These are phyloP conservation scores for Tetrapisispora phaffii DNA, from an alignment of 805 yeast species.

Conservation along the genomic window DNA sequence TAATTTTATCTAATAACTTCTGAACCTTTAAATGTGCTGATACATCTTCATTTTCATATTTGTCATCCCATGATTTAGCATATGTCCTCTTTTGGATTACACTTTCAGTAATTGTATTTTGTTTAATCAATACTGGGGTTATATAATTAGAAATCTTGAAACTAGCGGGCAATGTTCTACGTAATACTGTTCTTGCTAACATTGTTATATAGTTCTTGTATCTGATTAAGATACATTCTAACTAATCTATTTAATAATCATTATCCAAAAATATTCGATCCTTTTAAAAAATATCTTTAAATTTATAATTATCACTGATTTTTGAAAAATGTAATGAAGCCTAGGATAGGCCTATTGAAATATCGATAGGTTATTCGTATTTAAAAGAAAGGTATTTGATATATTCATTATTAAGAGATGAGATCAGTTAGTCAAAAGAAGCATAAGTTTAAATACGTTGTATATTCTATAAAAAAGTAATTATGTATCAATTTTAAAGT, in stretches of 20 bases:
- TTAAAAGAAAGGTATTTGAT: too few relatives aligned
- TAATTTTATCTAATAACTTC: conserved; percentile 18
- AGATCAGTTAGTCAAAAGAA: too few relatives aligned
- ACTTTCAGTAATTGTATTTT: too few relatives aligned
- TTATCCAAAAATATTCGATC: too few relatives aligned
- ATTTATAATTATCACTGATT: too few relatives aligned
- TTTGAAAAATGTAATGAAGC: too few relatives aligned
- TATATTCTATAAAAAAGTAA: not conserved
- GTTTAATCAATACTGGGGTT: not conserved
- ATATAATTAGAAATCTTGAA: not conserved
- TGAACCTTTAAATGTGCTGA: conserved; percentile 23
- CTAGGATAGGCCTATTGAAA: too few relatives aligned
- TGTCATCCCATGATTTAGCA: conserved; percentile 24
- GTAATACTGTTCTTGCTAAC: not conserved
- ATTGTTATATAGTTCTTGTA: too few relatives aligned
- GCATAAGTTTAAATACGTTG: not conserved
- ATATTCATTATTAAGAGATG: too few relatives aligned
- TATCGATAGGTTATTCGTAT: too few relatives aligned
- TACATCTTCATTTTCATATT: conserved; percentile 14
- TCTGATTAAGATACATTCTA: too few relatives aligned
- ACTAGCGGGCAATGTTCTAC: not conserved
- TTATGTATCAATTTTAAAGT: not conserved
- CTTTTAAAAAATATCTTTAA: too few relatives aligned
- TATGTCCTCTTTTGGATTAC: conserved; percentile 7
- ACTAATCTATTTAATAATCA: not conserved